Base-by-base conservation (phyloP, 768 basidiomycete genomes). In the Lyophyllum atratum region DNA sequence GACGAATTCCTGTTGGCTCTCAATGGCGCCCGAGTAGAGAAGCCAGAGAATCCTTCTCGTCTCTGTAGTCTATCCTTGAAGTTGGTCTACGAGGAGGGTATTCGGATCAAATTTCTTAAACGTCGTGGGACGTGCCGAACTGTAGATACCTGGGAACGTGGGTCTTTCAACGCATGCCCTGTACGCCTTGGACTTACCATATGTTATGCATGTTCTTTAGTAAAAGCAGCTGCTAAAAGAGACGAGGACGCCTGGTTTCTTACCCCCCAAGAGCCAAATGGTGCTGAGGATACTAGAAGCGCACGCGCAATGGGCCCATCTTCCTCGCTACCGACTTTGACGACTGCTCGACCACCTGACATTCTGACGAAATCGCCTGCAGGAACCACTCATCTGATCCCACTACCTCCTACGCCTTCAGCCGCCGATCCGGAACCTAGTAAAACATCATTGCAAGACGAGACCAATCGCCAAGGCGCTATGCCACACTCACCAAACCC, bases 1-100 rank as follows among this genome's bases (percentile, higher is more conserved):
- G 79, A 83, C 54, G 69, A 69, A 39, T 61, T 87, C 24, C 66
- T 67, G n/a, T 51, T 87, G n/a, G 74, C 79, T 17, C 73, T 86
- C 19, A 78, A 74, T 55, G 82, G 82, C 1, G 72, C 72, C 24
- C 58, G 55, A 25, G 56, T 83, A 21, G 70, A 70, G 34, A 69
- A 45, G 68, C 49, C 56, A 21, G 34, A 53, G 24, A 64, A 64
- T 19, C 64, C 62, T 26, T 72, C 68, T 39, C 62, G 68, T 11
- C 61, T 67, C 5, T 70, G 67, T 49, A 71, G 59, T 22, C 64
- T 80, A n/a, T 74, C 79, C 28, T 66, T 83, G 54, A 58, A 63
- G 19, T 67, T 86, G 55, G 59, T 66, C 28, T 86, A 76, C 58
- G 62, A 67, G 3, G 67, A 75, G 4, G 84, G 83, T 17, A 75